phyloP scores from a whole-genome alignment of 768 basidiomycete genomes.

The Termitomyces sp. region DNA sequence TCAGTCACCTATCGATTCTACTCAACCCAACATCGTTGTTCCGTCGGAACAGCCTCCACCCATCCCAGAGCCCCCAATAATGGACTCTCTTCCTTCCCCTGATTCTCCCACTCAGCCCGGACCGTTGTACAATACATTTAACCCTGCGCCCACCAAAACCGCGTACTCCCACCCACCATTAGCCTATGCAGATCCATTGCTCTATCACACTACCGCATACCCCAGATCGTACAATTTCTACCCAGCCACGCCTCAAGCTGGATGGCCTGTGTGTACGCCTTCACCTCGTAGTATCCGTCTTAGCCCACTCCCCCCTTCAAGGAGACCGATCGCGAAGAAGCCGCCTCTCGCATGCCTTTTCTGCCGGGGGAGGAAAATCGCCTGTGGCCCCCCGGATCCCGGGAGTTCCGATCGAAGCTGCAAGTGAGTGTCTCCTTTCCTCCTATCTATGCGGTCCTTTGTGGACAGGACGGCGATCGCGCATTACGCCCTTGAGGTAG shows the following conservation, averaged over 20 bases:
- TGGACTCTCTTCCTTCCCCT: conserved; percentile 18
- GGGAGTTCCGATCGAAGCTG: conserved; percentile 55
- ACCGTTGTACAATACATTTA: neutral
- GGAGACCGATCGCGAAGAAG: conserved; percentile 42
- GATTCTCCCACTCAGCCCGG: neutral
- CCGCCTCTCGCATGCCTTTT: conserved; percentile 64
- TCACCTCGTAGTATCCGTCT: conserved; percentile 19
- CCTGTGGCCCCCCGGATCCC: conserved; percentile 56
- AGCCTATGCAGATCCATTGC: neutral
- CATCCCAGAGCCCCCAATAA: conserved; percentile 6
- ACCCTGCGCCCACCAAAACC: neutral
- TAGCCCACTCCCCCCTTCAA: conserved; percentile 24
- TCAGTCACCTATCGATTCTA: neutral
- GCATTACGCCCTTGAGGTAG: conserved; percentile 9
- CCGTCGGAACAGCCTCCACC: conserved; percentile 7
- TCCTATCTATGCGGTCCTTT: conserved; percentile 6
- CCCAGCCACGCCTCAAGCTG: conserved; percentile 4
- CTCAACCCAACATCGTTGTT: conserved; percentile 1
- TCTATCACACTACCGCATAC: neutral
- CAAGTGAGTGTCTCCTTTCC: conserved; percentile 47
- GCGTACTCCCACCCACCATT: neutral
- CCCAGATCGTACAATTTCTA: conserved; percentile 3
- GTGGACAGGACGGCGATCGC: conserved; percentile 1
- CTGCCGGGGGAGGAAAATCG: conserved; percentile 66
- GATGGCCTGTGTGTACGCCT: conserved; percentile 15